A percentile compares a stretch with the other conserved stretches of the same genome.
These are phyloP conservation scores for Suillus sp. DNA, from an alignment of 768 basidiomycete species.

Conservation along the genomic window DNA sequence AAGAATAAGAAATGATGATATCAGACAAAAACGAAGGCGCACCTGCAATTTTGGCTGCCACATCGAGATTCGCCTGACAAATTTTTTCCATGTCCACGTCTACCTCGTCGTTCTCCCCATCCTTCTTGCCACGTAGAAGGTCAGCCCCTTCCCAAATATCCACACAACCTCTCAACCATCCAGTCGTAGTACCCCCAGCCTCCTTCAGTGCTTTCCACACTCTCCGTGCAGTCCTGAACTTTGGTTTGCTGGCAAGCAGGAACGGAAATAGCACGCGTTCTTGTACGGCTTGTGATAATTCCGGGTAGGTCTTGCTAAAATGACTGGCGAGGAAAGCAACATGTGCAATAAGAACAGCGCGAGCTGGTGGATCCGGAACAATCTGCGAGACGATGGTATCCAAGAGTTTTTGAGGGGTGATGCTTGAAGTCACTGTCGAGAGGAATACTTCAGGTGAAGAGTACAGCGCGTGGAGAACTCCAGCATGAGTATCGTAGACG, in stretches of 20 bases:
- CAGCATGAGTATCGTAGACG: conserved; percentile 60
- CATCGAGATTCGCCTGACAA: conserved; percentile 50
- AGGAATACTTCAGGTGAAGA: conserved; percentile 47
- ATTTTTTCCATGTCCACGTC: conserved; percentile 45
- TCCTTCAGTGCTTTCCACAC: conserved; percentile 73
- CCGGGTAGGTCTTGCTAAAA: conserved; percentile 38
- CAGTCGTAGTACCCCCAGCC: conserved; percentile 28
- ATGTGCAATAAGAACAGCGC: conserved; percentile 56
- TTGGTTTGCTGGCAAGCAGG: conserved; percentile 71
- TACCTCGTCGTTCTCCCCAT: conserved; percentile 33
- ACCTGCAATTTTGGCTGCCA: conserved; percentile 73
- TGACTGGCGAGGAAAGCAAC: conserved; percentile 55
- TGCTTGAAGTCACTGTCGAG: conserved; percentile 30
- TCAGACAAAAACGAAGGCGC: conserved; percentile 15
- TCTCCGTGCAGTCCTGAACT: conserved; percentile 62
- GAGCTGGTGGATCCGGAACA: conserved; percentile 45
- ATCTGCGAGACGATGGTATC: conserved; percentile 30
- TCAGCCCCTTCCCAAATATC: conserved; percentile 40
- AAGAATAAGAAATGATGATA: background rate
- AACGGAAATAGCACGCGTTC: conserved; percentile 68
- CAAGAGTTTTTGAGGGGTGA: conserved; percentile 26
- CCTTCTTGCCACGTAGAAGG: conserved; percentile 25
- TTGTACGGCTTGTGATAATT: conserved; percentile 40
- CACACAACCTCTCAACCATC: conserved; percentile 58
- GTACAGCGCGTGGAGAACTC: conserved; percentile 73